Percentiles rank a stretch among this genome's conserved stretches.
These are phyloP conservation scores for Aspergillus ochraceoroseus DNA, from an alignment of 2,329 filamentous ascomycete species.

Conservation along the genomic window DNA sequence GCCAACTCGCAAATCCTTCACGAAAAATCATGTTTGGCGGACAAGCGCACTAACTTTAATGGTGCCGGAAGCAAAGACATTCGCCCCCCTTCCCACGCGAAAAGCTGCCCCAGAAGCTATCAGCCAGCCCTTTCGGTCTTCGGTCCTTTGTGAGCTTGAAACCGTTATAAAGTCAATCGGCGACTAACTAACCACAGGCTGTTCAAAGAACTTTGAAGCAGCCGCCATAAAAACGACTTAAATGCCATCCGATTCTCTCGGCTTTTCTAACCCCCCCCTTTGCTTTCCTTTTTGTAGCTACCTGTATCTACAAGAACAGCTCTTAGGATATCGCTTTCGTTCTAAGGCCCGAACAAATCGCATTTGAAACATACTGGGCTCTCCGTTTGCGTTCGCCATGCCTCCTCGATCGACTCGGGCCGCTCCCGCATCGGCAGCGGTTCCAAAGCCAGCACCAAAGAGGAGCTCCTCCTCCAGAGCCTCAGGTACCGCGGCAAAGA, in stretches of 20 bases:
- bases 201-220: slow-evolving; percentile 11
- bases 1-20: slow-evolving; percentile 16
- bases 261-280: neutral
- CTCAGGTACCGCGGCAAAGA: slow-evolving; percentile 29
- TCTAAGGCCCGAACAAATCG: neutral
- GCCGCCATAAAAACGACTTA: slow-evolving; percentile 9
- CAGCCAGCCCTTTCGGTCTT: slow-evolving; percentile 23
- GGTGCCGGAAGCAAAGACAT: slow-evolving; percentile 18
- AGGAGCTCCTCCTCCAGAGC: slow-evolving; percentile 33
- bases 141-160: slow-evolving; percentile 18
- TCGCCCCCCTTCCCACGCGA: slow-evolving; percentile 24
- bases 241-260: slow-evolving; percentile 7
- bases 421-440: slow-evolving; percentile 29
- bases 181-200: slow-evolving; percentile 15
- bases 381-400: slow-evolving; percentile 23
- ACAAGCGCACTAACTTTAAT: slow-evolving; percentile 20
- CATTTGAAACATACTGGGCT: neutral
- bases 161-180: slow-evolving; percentile 21
- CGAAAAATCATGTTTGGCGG: slow-evolving; percentile 11
- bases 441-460: slow-evolving; percentile 31
- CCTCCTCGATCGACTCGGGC: slow-evolving; percentile 38
- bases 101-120: slow-evolving; percentile 26
- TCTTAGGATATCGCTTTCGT: neutral
- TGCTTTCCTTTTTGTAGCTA: slow-evolving; percentile 10
- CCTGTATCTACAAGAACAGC: slow-evolving; percentile 5